A percentile compares a stretch with the other conserved stretches of the same genome.
These are phyloP conservation scores for Rhizophlyctis rosea DNA, from an alignment of 192 early-diverging fungal genomes.

Conservation along the genomic window DNA sequence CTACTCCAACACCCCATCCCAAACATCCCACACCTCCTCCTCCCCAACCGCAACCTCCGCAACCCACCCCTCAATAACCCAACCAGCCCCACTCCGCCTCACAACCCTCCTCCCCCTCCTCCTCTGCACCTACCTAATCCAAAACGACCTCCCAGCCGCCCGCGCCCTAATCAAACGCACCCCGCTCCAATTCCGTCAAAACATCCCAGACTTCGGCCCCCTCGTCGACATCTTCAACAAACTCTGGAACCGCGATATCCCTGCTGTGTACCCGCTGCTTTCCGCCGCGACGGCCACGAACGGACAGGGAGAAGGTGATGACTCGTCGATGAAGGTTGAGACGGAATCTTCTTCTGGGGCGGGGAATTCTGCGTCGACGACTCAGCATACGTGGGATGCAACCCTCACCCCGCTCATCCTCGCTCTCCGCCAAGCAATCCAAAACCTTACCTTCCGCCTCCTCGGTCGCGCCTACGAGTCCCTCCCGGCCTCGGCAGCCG, in stretches of 20 bases:
- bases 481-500: constrained; percentile 6
- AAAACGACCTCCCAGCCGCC: constrained; percentile 11
- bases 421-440: not conserved
- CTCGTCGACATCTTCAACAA: not conserved
- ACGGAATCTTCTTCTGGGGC: too few relatives aligned
- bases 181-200: not conserved
- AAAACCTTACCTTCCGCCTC: constrained; percentile 2
- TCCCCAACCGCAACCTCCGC: too few relatives aligned
- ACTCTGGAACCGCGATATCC: constrained; percentile 2
- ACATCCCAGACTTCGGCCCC: not conserved
- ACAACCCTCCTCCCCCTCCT: constrained; percentile 5
- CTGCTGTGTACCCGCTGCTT: not conserved
- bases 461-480: not conserved
- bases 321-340: too few relatives aligned
- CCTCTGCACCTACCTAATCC: constrained; percentile 9
- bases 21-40: too few relatives aligned
- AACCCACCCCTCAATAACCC: too few relatives aligned
- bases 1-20: too few relatives aligned
- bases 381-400: too few relatives aligned
- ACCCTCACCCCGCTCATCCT: not conserved
- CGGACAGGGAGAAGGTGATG: too few relatives aligned
- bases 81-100: too few relatives aligned
- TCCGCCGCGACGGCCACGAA: not conserved
- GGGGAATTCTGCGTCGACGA: too few relatives aligned
- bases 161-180: constrained; percentile 6